Evolutionary conservation across 2,329 filamentous ascomycete species (phyloP).

Genomic region (Herpomyces periplanetae): DNA sequence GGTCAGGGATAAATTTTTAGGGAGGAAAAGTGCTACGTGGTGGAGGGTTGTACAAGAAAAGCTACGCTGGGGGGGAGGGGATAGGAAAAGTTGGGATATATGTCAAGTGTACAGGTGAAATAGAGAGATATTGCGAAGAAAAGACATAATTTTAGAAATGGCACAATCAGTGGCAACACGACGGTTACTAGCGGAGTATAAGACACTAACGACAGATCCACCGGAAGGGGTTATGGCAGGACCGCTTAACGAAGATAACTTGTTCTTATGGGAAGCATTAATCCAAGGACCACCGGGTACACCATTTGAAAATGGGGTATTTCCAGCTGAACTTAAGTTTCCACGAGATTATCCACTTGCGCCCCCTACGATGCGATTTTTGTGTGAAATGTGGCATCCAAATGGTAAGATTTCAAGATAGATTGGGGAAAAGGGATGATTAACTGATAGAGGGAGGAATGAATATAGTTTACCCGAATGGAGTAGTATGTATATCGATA

Average conservation of each 20-base stretch:
- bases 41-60: too few relatives aligned
- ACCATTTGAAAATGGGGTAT: constrained; percentile 78
- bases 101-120: constrained; percentile 1
- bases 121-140: too few relatives aligned
- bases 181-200: constrained; percentile 85
- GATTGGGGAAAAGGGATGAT: too few relatives aligned
- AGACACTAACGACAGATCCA: constrained; percentile 59
- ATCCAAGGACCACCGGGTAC: constrained; percentile 86
- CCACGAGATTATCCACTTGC: constrained; percentile 87
- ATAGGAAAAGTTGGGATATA: background rate
- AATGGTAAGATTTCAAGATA: constrained; percentile 31
- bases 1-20: too few relatives aligned
- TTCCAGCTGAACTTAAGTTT: constrained; percentile 74
- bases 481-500: constrained; percentile 89
- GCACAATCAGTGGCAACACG: constrained; percentile 16
- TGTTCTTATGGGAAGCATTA: constrained; percentile 78
- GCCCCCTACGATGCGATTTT: constrained; percentile 79
- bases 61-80: background rate
- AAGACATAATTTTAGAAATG: constrained; percentile 22
- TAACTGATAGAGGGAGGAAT: background rate
- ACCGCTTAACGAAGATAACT: constrained; percentile 66
- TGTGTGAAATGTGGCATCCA: constrained; percentile 77
- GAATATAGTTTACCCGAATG: constrained; percentile 39
- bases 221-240: constrained; percentile 94
- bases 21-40: too few relatives aligned